Evolutionary conservation across 768 basidiomycete genomes (phyloP).

Genomic region (Calocybe gangraenosa): DNA sequence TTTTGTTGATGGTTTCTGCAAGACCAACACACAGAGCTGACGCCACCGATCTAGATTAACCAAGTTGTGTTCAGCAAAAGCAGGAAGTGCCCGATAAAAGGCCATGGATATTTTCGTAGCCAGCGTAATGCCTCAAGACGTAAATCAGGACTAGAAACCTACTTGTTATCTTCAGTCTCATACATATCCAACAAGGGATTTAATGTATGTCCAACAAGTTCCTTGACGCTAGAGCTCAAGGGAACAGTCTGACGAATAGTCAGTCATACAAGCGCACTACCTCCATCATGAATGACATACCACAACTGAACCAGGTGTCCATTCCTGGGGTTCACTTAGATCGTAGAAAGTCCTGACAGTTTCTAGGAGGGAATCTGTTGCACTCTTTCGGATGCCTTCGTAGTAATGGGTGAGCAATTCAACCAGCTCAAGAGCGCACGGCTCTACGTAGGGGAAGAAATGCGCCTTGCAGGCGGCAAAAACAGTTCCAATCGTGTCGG

Average conservation of each 20-base stretch:
- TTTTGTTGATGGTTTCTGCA: constrained; percentile 86
- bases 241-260: constrained; percentile 33
- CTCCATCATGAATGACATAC: constrained; percentile 35
- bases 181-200: constrained; percentile 82
- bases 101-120: constrained; percentile 63
- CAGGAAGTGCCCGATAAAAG: constrained; percentile 3
- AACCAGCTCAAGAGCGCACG: constrained; percentile 74
- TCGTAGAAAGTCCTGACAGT: constrained; percentile 91
- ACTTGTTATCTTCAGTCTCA: constrained; percentile 96
- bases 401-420: constrained; percentile 86
- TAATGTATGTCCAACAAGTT: constrained; percentile 74
- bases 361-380: constrained; percentile 82
- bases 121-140: too few relatives aligned
- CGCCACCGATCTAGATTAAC: constrained; percentile 70
- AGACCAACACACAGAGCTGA: constrained; percentile 84
- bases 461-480: constrained; percentile 77
- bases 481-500: constrained; percentile 90
- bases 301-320: constrained; percentile 68
- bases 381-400: constrained; percentile 94
- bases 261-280: background rate
- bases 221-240: constrained; percentile 66
- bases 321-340: constrained; percentile 75
- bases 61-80: constrained; percentile 21
- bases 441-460: constrained; percentile 91
- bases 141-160: too few relatives aligned